Base-by-base conservation (phyloP, 768 basidiomycete species). In the Rossbeevera mucosa region DNA sequence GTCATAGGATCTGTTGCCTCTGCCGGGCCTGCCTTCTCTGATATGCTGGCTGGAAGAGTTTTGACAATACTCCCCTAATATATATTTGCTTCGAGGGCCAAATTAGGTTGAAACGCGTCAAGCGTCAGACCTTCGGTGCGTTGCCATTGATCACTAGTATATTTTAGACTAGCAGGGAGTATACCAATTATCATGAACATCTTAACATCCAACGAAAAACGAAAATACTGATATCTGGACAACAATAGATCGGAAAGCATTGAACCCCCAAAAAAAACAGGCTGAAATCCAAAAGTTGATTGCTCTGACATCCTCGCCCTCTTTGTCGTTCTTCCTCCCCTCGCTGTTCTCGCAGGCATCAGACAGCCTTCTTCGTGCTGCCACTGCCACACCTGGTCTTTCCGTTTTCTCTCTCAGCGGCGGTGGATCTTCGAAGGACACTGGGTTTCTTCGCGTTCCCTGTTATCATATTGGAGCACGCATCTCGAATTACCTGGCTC, bases 311-410 rank as follows among this genome's bases (percentile, higher is more conserved):
- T 16, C 25, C 41, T 55, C 29, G 29, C 48, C 50, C 51, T 60
- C 59, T 63, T 67, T n/a, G 33, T 9, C 25, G 30, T 42, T 8
- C 59, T 58, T 24, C 44, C 36, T 24, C 45, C 73, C 92, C 94
- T 48, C 21, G 82, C 82, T n/a, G 82, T 83, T 84, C 93, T 86
- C 47, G 83, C 87, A 72, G 89, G 84, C 59, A 83, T 87, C 41
- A 79, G 74, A 59, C 76, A 78, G 49, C 72, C 72, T 74, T 45
- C 54, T 57, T 55, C 16, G 47, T 38, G 13, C 22, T 44, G 4
- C 18, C 30, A 9, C 47, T 20, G 5, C 51, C 31, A 5, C 12
- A 36, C n/a, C n/a, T 9, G n/a, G 3, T 25, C 41, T 47, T 62
- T 21, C 24, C 29, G 18, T 31, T 24, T 44, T 49, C 57, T 21